Conservation (phyloP, 257 asterid genomes). For the Knoxia roxburghii region DNA sequence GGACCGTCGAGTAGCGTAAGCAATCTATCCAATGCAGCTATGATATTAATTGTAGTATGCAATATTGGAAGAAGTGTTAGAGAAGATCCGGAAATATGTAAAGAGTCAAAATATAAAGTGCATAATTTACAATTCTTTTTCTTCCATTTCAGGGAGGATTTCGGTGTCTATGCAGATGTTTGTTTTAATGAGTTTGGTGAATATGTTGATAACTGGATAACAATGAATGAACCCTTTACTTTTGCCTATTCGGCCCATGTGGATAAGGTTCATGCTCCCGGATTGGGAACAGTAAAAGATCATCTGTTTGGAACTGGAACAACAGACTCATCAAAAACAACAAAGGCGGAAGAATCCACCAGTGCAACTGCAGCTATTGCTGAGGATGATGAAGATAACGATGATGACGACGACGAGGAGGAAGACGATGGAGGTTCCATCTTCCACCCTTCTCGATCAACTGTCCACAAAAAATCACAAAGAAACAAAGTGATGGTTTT, state of each 20-base stretch:
- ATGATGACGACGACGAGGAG: too few species aligned
- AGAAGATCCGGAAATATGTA: too few species aligned
- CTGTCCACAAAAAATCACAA: neutral
- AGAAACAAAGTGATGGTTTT: neutral
- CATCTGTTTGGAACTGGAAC: neutral
- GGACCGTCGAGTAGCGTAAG: slow-evolving; percentile 6
- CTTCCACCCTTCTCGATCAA: neutral
- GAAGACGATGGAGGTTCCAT: neutral
- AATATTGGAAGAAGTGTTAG: too few species aligned
- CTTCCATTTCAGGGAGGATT: neutral
- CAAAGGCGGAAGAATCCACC: neutral
- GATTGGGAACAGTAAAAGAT: neutral
- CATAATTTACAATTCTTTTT: neutral
- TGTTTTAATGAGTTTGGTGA: slow-evolving; percentile 7
- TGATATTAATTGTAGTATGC: too few species aligned
- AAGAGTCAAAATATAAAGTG: too few species aligned
- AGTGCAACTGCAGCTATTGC: neutral
- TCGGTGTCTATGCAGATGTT: neutral
- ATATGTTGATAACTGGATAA: slow-evolving; percentile 1
- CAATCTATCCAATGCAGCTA: too few species aligned
- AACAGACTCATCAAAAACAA: neutral
- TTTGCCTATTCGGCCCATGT: neutral
- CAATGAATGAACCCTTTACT: neutral
- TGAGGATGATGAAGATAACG: neutral
- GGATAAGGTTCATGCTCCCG: neutral